Conservation (phyloP, 345 rosid species). For the sweet orange (Citrus sinensis) region DNA sequence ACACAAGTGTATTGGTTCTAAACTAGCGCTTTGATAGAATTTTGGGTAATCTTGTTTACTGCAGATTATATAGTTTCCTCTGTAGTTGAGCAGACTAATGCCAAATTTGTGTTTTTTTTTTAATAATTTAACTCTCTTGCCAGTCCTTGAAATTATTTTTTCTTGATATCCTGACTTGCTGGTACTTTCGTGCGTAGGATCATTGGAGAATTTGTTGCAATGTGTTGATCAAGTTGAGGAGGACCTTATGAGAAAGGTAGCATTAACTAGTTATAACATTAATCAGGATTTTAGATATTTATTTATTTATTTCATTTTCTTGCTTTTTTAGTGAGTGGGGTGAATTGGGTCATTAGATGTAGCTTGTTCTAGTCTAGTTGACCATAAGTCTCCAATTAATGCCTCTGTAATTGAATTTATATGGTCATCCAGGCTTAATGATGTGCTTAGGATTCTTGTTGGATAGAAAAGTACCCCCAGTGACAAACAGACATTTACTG, state of each 20-base stretch:
- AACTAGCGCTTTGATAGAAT: neutral
- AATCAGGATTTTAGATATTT: neutral
- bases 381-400: neutral
- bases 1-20: neutral
- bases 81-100: neutral
- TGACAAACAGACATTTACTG: neutral
- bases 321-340: neutral
- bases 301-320: neutral
- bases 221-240: constrained; percentile 69
- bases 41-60: neutral
- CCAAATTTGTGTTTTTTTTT: neutral
- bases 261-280: neutral
- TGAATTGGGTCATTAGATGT: neutral
- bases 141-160: neutral
- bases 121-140: constrained; percentile 6
- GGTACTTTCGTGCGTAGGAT: constrained; percentile 33
- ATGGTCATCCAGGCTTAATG: neutral
- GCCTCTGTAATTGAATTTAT: neutral
- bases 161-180: constrained; percentile 8
- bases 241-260: constrained; percentile 59
- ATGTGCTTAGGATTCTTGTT: neutral
- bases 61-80: neutral
- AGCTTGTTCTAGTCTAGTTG: neutral
- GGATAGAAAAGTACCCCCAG: neutral
- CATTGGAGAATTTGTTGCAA: constrained; percentile 72